Evolutionary conservation across 352 stramenopile genomes (phyloP), one percentile per base, ranked within the genome.

Genomic region (Pythium grandisporangium): DNA sequence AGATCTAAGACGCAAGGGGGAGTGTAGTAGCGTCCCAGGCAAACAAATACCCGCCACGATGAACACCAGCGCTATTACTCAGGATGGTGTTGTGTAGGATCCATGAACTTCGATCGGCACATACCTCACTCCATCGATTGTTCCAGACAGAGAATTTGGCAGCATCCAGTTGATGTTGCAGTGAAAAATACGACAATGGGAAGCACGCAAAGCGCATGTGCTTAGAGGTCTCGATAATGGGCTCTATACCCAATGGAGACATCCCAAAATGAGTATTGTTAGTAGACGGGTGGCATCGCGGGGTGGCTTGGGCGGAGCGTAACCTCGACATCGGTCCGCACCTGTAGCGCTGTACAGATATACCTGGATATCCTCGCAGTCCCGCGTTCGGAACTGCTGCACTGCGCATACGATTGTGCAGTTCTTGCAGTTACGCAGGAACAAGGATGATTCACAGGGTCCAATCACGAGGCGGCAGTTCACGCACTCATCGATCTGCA

Each of bases 81-180:
- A n/a, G n/a, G n/a, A n/a, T n/a, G n/a, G n/a, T n/a, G n/a, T n/a
- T n/a, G n/a, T n/a, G n/a, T n/a, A 32, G 27, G 14, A 32, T 32
- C 27, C 27, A 32, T 14, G 8, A 14, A 32, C 8, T 32, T 8
- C 27, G 27, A 32, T 32, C 14, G n/a, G n/a, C n/a, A n/a, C 19
- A 19, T 26, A 86, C 76, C 69, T 90, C 77, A 41, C 73, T 86
- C 73, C 77, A 90, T 21, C 73, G 70, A 61, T 86, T 90, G 61
- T 84, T 82, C 71, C 77, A 90, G 21, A 80, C 58, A 0, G 70
- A 84, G 51, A 90, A 82, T 19, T 78, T 78, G 55, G 69, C 61
- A 29, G 58, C 52, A 13, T 71, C 66, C 35, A 87, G 63, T 23
- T 90, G 71, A 33, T 84, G 66, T 44, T 82, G 65, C 39, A 90